These are phyloP conservation scores for Lyophyllum atratum DNA, from an alignment of 768 basidiomycete genomes.

Conservation along the genomic window DNA sequence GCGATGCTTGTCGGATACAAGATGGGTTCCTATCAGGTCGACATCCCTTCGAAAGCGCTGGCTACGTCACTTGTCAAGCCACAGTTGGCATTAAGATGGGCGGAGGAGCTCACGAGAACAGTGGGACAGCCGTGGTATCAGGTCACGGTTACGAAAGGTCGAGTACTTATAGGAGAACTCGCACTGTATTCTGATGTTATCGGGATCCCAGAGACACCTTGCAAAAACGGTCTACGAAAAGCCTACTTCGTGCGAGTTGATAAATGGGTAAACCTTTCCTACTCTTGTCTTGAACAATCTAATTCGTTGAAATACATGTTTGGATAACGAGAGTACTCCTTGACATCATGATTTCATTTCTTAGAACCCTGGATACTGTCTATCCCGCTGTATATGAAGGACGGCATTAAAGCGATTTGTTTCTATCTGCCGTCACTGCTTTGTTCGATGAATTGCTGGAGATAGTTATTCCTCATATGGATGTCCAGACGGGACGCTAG, in stretches of 20 bases:
- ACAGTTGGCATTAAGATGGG: not conserved
- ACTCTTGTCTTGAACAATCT: not conserved
- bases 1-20: not conserved
- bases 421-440: not conserved
- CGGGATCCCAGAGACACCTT: not conserved
- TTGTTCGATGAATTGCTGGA: not conserved
- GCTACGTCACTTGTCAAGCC: slow-evolving; percentile 16
- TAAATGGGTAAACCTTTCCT: not conserved
- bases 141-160: not conserved
- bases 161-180: not conserved
- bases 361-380: not conserved
- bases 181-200: not conserved
- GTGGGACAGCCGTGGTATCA: not conserved
- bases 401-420: not conserved
- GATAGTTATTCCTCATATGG: not conserved
- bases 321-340: not conserved
- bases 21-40: not conserved
- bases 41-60: slow-evolving; percentile 3
- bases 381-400: not conserved
- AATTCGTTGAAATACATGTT: not conserved
- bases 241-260: not conserved
- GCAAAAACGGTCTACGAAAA: not conserved
- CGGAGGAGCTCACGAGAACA: slow-evolving; percentile 7
- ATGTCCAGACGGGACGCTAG: too few relatives aligned
- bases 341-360: slow-evolving; percentile 10